phyloP scores from a whole-genome alignment of 805 yeast species.

The Myxozyma mucilagina region DNA sequence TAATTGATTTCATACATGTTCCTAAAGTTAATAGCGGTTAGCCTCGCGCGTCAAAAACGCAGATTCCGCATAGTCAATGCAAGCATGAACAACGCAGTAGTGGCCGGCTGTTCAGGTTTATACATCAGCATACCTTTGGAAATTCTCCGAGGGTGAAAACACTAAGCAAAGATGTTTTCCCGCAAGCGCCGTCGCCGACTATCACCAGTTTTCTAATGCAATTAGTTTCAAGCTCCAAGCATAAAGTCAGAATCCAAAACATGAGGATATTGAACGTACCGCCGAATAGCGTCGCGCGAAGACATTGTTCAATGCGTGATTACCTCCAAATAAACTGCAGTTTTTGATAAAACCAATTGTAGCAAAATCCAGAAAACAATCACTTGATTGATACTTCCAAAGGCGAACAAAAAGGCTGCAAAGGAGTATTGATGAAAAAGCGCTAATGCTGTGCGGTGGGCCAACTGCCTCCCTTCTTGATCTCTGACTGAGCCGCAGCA shows the following conservation, averaged over 20 bases:
- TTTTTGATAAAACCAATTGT: no score
- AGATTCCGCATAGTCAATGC: neutral
- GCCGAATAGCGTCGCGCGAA: slow-evolving; percentile 28
- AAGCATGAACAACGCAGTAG: neutral
- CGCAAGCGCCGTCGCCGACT: slow-evolving; percentile 66
- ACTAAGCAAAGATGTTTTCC: slow-evolving; percentile 90
- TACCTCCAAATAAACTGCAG: neutral
- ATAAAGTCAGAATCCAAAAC: neutral
- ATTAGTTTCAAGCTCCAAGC: neutral
- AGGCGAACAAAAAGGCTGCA: no score
- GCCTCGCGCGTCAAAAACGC: neutral
- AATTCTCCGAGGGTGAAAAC: slow-evolving; percentile 92
- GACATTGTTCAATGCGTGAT: slow-evolving; percentile 14
- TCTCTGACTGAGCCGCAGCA: no score
- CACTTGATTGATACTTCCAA: no score
- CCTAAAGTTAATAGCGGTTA: slow-evolving; percentile 19
- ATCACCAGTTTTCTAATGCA: slow-evolving; percentile 30
- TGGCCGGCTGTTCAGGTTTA: neutral
- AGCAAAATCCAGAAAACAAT: no score
- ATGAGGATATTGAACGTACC: slow-evolving; percentile 2
- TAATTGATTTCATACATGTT: slow-evolving; percentile 25
- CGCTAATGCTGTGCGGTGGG: no score
- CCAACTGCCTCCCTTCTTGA: no score
- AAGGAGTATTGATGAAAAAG: no score
- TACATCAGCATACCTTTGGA: slow-evolving; percentile 61